Percentiles rank a stretch among this genome's conserved stretches.
These are phyloP conservation scores for Croton setiger DNA, from an alignment of 441 rosid species.

Conservation along the genomic window DNA sequence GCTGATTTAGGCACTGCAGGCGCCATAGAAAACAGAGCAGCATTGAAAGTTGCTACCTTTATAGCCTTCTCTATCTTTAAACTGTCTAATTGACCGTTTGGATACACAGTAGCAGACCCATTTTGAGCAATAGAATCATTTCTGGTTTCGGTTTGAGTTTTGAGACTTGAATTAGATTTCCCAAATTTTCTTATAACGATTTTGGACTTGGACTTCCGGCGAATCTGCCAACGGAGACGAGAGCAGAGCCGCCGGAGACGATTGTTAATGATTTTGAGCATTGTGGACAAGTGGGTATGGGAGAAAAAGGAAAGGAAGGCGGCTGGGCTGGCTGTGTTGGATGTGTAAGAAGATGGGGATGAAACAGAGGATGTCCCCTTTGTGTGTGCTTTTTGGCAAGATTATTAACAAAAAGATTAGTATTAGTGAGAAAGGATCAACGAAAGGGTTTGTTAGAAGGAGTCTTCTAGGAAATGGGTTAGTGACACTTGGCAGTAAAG, in stretches of 20 bases:
- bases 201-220: constrained; percentile 42
- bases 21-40: constrained; percentile 90
- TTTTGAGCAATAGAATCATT: constrained; percentile 9
- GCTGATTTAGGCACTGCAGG: constrained; percentile 58
- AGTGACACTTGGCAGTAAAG: constrained; percentile 43
- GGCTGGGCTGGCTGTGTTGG: not conserved
- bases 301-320: constrained; percentile 3
- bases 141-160: constrained; percentile 14
- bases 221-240: constrained; percentile 67
- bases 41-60: constrained; percentile 78
- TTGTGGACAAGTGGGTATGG: constrained; percentile 19
- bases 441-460: constrained; percentile 6
- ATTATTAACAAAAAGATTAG: not conserved
- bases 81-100: constrained; percentile 29
- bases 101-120: constrained; percentile 43
- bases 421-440: not conserved
- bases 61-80: constrained; percentile 39
- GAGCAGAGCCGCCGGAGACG: constrained; percentile 50
- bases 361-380: constrained; percentile 12
- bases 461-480: constrained; percentile 37
- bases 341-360: constrained; percentile 17
- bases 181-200: constrained; percentile 41
- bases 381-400: not conserved
- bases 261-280: constrained; percentile 49
- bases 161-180: constrained; percentile 30